Percentiles rank a stretch among this genome's conserved stretches.
Conservation (phyloP, 768 basidiomycete genomes). For the Suillus spraguei region DNA sequence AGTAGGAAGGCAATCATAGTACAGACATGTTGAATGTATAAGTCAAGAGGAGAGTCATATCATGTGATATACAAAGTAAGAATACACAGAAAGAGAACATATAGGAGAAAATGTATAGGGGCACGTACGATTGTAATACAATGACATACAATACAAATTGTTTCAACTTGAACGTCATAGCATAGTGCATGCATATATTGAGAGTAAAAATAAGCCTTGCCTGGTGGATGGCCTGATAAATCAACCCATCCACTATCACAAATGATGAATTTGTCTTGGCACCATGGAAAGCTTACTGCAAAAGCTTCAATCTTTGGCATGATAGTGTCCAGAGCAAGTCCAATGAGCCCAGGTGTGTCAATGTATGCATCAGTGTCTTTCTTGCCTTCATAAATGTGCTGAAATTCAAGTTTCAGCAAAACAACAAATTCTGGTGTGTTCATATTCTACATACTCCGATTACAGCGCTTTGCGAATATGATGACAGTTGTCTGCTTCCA, state of each 20-base stretch:
- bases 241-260: background rate
- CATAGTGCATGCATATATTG: background rate
- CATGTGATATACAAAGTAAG: too few species aligned
- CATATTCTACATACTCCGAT: too few species aligned
- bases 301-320: background rate
- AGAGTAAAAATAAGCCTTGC: background rate
- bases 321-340: background rate
- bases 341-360: background rate
- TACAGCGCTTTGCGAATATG: too few species aligned
- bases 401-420: too few species aligned
- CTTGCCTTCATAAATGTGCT: conserved; percentile 11
- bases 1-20: too few species aligned
- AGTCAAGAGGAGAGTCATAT: too few species aligned
- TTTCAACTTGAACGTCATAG: background rate
- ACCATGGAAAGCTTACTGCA: background rate
- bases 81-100: too few species aligned
- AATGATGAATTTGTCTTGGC: background rate
- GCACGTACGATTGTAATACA: too few species aligned
- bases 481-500: too few species aligned
- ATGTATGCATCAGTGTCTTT: conserved; percentile 8
- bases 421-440: too few species aligned
- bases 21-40: too few species aligned
- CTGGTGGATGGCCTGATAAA: background rate
- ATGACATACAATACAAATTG: background rate
- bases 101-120: too few species aligned